Conservation (phyloP, 2,329 filamentous ascomycete species). For the Mollisia scopiformis region DNA sequence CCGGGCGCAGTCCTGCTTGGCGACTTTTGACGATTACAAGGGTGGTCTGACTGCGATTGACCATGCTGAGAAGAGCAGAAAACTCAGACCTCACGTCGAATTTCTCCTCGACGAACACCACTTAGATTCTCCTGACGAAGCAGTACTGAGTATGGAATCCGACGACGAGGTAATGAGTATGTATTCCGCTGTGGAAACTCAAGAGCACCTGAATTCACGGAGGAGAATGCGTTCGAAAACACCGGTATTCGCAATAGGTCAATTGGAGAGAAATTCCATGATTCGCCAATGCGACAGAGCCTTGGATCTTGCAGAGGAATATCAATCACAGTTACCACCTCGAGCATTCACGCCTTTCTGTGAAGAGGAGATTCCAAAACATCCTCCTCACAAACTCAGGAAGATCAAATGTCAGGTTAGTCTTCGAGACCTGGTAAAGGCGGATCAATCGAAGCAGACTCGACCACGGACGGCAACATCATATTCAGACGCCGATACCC, state of each 20-base stretch:
- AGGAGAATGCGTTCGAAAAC: constrained; percentile 30
- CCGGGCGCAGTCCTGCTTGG: constrained; percentile 16
- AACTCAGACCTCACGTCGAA: background rate
- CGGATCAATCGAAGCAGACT: constrained; percentile 18
- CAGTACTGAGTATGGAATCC: constrained; percentile 13
- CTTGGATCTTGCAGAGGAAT: constrained; percentile 28
- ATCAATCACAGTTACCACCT: constrained; percentile 25
- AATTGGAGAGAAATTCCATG: constrained; percentile 27
- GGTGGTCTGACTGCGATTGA: constrained; percentile 5
- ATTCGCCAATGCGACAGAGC: constrained; percentile 19
- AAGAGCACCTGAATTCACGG: constrained; percentile 5
- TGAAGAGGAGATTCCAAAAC: background rate
- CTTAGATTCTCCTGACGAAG: background rate
- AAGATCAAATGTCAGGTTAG: constrained; percentile 35
- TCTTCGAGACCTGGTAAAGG: constrained; percentile 30
- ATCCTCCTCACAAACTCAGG: constrained; percentile 21
- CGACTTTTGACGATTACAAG: background rate
- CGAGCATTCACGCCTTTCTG: constrained; percentile 8
- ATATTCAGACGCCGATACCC: constrained; percentile 25
- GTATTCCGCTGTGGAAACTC: background rate
- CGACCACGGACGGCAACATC: background rate
- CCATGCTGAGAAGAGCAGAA: constrained; percentile 1
- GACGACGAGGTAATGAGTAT: background rate
- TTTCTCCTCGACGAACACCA: background rate
- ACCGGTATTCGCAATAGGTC: constrained; percentile 33